These are phyloP conservation scores for Linaria vulgaris DNA, from an alignment of 257 asterid species.

Conservation along the genomic window DNA sequence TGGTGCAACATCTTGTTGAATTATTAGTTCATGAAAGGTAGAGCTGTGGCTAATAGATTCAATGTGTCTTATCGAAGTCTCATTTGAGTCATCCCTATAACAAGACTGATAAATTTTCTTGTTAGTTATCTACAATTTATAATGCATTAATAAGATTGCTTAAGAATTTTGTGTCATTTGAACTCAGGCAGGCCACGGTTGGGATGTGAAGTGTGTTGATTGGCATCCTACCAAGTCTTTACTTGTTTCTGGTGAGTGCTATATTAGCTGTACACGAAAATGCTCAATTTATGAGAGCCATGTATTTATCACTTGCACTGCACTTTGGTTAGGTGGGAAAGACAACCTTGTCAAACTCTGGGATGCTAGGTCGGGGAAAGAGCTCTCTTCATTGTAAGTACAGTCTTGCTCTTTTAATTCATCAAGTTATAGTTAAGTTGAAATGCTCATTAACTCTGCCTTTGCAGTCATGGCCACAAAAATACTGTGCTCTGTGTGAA, in stretches of 20 bases:
- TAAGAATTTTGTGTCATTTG: constrained; percentile 60
- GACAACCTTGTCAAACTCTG: constrained; percentile 97
- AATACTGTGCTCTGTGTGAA: constrained; percentile 80
- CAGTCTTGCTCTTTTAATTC: neutral
- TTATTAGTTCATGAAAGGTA: no score
- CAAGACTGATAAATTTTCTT: no score
- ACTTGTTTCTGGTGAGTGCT: constrained; percentile 77
- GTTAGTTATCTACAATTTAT: no score
- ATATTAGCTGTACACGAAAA: neutral
- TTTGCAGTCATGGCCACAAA: constrained; percentile 95
- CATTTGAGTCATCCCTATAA: no score
- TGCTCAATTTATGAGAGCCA: constrained; percentile 5
- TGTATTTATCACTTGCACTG: constrained; percentile 21
- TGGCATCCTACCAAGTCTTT: constrained; percentile 99
- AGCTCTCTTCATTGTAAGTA: constrained; percentile 90
- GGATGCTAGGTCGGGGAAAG: constrained; percentile 96
- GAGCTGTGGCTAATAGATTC: no score
- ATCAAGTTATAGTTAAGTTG: constrained; percentile 13
- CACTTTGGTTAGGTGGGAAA: constrained; percentile 78
- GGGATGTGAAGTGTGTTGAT: constrained; percentile 99
- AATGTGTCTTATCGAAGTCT: no score
- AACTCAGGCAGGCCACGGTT: constrained; percentile 99
- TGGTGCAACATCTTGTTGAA: no score
- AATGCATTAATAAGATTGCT: constrained; percentile 42
- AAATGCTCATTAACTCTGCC: constrained; percentile 23